Conservation (phyloP, 2,329 filamentous ascomycete species). For the Penicillium aurantiogriseum region DNA sequence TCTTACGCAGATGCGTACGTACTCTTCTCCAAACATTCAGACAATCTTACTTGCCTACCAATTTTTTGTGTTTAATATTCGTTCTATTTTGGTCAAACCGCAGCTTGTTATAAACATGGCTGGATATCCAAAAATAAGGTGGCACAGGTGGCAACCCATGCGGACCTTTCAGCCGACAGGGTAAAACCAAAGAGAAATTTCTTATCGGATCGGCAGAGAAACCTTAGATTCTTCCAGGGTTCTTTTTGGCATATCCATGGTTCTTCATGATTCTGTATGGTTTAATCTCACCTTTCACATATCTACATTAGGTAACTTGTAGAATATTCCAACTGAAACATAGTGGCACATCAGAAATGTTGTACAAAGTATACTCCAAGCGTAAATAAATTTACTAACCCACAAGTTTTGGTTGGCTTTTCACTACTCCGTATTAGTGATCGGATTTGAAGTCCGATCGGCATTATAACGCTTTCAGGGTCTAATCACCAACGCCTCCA, state of each 20-base stretch:
- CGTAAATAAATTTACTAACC: neutral
- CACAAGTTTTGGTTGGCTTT: neutral
- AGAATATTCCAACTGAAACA: neutral
- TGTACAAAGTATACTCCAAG: neutral
- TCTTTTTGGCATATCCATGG: neutral
- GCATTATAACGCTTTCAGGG: neutral
- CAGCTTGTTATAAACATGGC: neutral
- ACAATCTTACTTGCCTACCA: neutral
- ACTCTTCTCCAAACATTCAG: neutral
- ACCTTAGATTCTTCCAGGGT: neutral
- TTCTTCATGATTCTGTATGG: neutral
- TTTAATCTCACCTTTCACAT: neutral
- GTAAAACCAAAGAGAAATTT: neutral
- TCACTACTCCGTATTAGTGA: neutral
- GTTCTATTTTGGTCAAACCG: neutral
- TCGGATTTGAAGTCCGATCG: neutral
- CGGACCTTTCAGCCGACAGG: neutral
- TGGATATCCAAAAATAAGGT: neutral
- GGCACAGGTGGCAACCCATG: constrained; percentile 1
- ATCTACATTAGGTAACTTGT: neutral
- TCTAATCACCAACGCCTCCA: neutral
- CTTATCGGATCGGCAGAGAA: neutral
- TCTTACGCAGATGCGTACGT: constrained; percentile 12
- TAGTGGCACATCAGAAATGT: neutral
- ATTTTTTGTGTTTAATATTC: neutral